A percentile compares a stretch with the other conserved stretches of the same genome.
These are phyloP conservation scores for Evansstolkia leycettana DNA, from an alignment of 495 filamentous ascomycete species.

Conservation along the genomic window DNA sequence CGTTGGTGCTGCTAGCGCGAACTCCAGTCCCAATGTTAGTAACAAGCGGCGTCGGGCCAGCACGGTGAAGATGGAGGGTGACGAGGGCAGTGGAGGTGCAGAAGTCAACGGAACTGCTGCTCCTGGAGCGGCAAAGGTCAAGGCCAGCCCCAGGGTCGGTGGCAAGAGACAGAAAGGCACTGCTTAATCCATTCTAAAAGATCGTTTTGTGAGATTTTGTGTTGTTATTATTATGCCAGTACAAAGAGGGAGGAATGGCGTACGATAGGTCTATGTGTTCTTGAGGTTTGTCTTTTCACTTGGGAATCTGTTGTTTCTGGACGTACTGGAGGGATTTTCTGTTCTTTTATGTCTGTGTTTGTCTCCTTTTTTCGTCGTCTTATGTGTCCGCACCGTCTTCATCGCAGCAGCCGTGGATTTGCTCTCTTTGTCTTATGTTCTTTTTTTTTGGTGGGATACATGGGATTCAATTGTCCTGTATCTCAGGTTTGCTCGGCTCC, in stretches of 20 bases:
- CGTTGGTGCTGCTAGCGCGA: conserved; percentile 60
- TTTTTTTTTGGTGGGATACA: too few species aligned
- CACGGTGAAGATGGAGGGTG: conserved; percentile 64
- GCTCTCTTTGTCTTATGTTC: too few species aligned
- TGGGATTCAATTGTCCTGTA: too few species aligned
- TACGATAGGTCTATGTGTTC: conserved; percentile 19
- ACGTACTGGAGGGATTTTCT: conserved; percentile 12
- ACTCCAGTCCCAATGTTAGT: conserved; percentile 70
- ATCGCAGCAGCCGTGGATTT: too few species aligned
- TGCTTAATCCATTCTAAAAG: too few species aligned
- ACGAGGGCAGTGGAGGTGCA: conserved; percentile 35
- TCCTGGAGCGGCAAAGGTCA: conserved; percentile 35
- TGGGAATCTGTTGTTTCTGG: conserved; percentile 10
- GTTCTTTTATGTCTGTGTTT: conserved; percentile 8
- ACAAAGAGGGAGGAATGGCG: conserved; percentile 23
- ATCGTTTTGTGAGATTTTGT: conserved; percentile 1
- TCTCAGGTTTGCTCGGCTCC: too few species aligned
- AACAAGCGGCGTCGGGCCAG: conserved; percentile 69
- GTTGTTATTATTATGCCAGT: conserved; percentile 10
- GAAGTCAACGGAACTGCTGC: conserved; percentile 37
- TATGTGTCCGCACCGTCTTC: too few species aligned
- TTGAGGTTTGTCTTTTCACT: conserved; percentile 7
- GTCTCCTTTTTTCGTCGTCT: conserved; percentile 3
- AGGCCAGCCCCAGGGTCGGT: conserved; percentile 41
- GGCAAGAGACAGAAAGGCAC: conserved; percentile 44